These are phyloP conservation scores for Pythium guiyangense DNA, from an alignment of 352 stramenopile species.

Conservation along the genomic window DNA sequence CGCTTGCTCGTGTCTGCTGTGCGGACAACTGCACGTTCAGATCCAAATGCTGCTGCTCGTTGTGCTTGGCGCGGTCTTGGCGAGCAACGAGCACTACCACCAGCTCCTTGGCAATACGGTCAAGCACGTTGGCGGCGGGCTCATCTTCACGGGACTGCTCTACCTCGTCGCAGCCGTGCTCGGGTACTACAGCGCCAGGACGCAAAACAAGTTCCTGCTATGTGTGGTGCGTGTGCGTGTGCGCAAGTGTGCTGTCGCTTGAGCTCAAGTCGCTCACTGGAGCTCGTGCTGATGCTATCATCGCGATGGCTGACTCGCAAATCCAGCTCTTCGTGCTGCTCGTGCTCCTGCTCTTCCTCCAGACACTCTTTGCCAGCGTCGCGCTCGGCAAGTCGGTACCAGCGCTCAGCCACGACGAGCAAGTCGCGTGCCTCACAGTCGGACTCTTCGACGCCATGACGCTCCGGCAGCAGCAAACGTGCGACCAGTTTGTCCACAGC, in stretches of 20 bases:
- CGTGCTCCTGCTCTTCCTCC: conserved; percentile 44
- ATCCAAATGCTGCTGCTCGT: conserved; percentile 56
- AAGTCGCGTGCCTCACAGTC: conserved; percentile 57
- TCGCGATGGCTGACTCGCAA: not conserved
- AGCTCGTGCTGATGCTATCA: not conserved
- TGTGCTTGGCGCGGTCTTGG: conserved; percentile 39
- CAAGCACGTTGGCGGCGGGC: conserved; percentile 49
- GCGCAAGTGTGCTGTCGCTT: too few species aligned
- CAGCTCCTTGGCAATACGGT: conserved; percentile 45
- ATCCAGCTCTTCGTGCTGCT: conserved; percentile 42
- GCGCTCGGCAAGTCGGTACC: conserved; percentile 30
- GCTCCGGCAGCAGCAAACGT: conserved; percentile 25
- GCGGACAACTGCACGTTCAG: too few species aligned
- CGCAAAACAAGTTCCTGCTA: conserved; percentile 78
- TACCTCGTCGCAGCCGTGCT: conserved; percentile 44
- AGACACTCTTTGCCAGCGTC: conserved; percentile 56
- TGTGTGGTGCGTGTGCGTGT: conserved; percentile 26
- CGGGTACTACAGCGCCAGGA: conserved; percentile 44
- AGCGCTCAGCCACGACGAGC: conserved; percentile 27
- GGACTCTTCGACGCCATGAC: conserved; percentile 41
- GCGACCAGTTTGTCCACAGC: conserved; percentile 47
- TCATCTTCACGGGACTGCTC: conserved; percentile 62
- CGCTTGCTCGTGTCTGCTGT: not conserved
- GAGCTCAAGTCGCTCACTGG: too few species aligned
- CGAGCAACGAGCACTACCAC: conserved; percentile 56